Conservation (phyloP, 345 rosid species). For the Linum usitatissimum region DNA sequence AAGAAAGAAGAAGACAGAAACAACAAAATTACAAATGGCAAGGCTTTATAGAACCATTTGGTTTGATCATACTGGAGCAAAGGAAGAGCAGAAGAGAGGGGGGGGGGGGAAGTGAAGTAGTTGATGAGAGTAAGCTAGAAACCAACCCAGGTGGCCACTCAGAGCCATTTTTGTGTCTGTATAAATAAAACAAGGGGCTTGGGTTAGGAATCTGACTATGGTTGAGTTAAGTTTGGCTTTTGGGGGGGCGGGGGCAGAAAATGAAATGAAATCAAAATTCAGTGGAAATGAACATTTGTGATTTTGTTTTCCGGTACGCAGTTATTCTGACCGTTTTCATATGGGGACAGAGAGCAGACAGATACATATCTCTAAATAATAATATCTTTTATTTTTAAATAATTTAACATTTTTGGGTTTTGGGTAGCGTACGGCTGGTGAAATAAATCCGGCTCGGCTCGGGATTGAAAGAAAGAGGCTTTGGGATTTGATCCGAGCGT, state of each 20-base stretch:
- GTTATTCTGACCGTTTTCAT: conserved; percentile 1
- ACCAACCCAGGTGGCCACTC: conserved; percentile 5
- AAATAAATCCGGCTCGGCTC: not conserved
- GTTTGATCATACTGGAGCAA: no score
- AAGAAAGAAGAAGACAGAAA: not conserved
- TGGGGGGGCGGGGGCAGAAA: not conserved
- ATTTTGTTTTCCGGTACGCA: not conserved
- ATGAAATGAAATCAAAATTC: conserved; percentile 3
- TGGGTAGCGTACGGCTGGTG: not conserved
- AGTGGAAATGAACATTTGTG: not conserved
- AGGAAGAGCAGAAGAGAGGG: not conserved
- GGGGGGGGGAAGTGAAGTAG: not conserved
- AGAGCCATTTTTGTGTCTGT: not conserved
- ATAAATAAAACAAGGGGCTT: not conserved
- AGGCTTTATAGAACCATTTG: no score
- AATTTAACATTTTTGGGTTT: no score
- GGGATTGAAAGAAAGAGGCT: not conserved
- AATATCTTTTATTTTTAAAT: not conserved
- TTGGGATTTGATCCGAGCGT: not conserved
- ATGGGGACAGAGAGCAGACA: not conserved
- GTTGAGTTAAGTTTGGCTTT: not conserved
- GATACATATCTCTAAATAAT: not conserved
- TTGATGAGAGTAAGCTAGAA: not conserved
- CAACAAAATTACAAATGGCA: not conserved
- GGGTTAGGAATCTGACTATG: not conserved